phyloP scores from a whole-genome alignment of 1,284 basidiomycete genomes.

The Chiua sp. region DNA sequence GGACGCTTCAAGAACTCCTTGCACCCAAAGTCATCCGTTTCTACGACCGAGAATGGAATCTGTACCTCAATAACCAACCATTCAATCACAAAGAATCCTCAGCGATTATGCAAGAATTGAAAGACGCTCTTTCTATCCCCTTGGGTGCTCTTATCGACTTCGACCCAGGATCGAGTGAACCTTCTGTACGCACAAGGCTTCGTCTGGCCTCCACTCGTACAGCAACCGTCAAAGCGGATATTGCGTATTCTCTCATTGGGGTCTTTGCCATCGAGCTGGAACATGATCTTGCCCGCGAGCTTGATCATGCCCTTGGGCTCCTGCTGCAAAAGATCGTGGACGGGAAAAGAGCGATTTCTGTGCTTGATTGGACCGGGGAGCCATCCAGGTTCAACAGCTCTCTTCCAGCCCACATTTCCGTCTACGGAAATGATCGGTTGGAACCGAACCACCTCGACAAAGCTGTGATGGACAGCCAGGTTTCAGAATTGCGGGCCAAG shows the following conservation, averaged over 20 bases:
- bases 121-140: neutral
- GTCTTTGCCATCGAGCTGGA: too few relatives aligned
- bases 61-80: neutral
- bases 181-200: slow-evolving; percentile 12
- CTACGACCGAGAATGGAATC: slow-evolving; percentile 10
- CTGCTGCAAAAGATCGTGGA: slow-evolving; percentile 16
- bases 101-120: slow-evolving; percentile 1
- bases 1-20: slow-evolving; percentile 23
- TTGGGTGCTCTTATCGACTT: neutral
- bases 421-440: slow-evolving; percentile 7
- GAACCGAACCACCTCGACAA: neutral
- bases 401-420: slow-evolving; percentile 12
- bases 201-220: slow-evolving; percentile 16
- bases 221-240: slow-evolving; percentile 12
- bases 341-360: slow-evolving; percentile 5
- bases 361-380: slow-evolving; percentile 24
- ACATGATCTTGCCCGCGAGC: too few relatives aligned
- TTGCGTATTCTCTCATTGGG: slow-evolving; percentile 9
- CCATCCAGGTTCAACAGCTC: slow-evolving; percentile 23
- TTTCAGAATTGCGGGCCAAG: neutral
- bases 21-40: slow-evolving; percentile 15
- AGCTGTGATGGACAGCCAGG: neutral
- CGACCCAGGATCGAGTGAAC: slow-evolving; percentile 6
- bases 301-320: too few relatives aligned
- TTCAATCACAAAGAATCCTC: slow-evolving; percentile 15